Conservation (phyloP, 2,329 filamentous ascomycete species). For the Pseudonectria buxi region DNA sequence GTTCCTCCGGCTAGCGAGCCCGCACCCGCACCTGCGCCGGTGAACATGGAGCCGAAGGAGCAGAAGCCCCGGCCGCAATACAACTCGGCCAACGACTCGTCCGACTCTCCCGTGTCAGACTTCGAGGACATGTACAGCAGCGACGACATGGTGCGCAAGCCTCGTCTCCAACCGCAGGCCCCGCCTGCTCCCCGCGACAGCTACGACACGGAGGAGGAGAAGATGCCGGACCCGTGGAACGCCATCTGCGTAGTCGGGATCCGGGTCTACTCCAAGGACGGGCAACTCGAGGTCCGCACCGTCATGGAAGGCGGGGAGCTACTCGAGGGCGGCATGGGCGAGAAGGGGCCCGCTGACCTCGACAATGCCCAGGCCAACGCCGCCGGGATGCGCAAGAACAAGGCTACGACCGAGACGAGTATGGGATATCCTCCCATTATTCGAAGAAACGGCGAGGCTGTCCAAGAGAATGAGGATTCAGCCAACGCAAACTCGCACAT, state of each 20-base stretch:
- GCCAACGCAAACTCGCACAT: constrained; percentile 18
- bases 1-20: constrained; percentile 24
- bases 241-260: constrained; percentile 55
- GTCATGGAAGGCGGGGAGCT: constrained; percentile 50
- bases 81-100: constrained; percentile 48
- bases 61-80: constrained; percentile 25
- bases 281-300: constrained; percentile 45
- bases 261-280: constrained; percentile 55
- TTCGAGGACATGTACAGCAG: constrained; percentile 54
- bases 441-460: constrained; percentile 17
- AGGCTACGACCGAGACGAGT: constrained; percentile 2
- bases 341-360: constrained; percentile 48
- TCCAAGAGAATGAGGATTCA: constrained; percentile 13
- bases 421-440: constrained; percentile 18
- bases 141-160: constrained; percentile 50
- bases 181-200: constrained; percentile 28
- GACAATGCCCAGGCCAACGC: constrained; percentile 53
- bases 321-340: constrained; percentile 49
- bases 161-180: constrained; percentile 33
- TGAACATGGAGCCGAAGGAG: constrained; percentile 9
- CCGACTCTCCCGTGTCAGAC: constrained; percentile 53
- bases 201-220: constrained; percentile 52
- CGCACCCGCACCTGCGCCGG: constrained; percentile 13
- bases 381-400: constrained; percentile 34
- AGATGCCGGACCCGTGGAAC: constrained; percentile 53